Conservation (phyloP, 2,329 filamentous ascomycete genomes). For the Clonostachys solani region DNA sequence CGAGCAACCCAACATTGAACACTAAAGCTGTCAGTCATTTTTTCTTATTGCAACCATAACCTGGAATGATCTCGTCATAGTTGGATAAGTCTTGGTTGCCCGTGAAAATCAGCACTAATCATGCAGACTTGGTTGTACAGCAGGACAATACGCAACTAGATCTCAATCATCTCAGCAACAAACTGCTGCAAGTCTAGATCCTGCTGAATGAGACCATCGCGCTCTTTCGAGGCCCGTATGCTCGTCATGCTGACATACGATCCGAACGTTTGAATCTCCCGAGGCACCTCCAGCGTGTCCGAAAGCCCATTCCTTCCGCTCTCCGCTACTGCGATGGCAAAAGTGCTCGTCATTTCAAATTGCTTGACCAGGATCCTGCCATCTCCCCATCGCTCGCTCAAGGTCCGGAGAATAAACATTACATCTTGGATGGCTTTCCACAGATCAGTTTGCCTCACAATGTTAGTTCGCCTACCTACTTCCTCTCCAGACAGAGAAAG, state of each 20-base stretch:
- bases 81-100: no score
- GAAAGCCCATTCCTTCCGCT: neutral
- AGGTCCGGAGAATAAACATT: constrained; percentile 10
- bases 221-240: constrained; percentile 6
- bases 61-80: no score
- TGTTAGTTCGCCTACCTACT: neutral
- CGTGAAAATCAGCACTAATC: no score
- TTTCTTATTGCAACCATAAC: no score
- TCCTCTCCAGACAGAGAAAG: no score
- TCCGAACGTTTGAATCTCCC: constrained; percentile 9
- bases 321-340: constrained; percentile 7
- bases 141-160: no score
- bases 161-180: no score
- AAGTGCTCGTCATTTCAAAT: constrained; percentile 9
- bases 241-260: constrained; percentile 11
- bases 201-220: no score
- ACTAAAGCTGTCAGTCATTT: no score
- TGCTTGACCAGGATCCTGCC: constrained; percentile 9
- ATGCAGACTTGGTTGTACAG: no score
- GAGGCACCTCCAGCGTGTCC: constrained; percentile 2
- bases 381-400: constrained; percentile 14
- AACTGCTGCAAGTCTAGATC: no score
- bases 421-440: constrained; percentile 14
- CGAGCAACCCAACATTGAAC: no score
- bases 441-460: constrained; percentile 6